phyloP scores from a whole-genome alignment of 768 basidiomycete species.

The Amanita rubescens region DNA sequence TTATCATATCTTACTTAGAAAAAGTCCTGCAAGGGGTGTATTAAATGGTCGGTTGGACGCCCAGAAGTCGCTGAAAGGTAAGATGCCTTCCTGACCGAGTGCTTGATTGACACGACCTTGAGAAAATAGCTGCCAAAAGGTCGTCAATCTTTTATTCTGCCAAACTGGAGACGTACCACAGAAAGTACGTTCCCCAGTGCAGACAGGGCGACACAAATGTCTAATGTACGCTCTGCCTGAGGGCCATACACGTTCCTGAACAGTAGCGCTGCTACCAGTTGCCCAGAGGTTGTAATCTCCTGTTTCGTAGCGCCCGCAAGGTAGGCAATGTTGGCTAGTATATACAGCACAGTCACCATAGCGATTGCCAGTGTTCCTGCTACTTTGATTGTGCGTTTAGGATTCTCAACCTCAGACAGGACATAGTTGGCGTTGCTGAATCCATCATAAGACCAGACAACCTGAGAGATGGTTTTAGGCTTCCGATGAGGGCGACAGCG shows the following conservation, averaged over 20 bases:
- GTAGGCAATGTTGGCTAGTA: conserved; percentile 60
- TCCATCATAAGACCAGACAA: conserved; percentile 37
- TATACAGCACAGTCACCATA: conserved; percentile 46
- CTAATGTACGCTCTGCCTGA: conserved; percentile 33
- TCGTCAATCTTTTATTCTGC: conserved; percentile 1
- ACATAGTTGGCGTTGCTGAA: conserved; percentile 67
- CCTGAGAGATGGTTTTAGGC: background rate
- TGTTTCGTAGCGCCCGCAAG: conserved; percentile 57
- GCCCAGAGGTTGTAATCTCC: conserved; percentile 40
- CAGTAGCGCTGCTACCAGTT: conserved; percentile 57
- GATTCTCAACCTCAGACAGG: conserved; percentile 55
- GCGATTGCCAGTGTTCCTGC: conserved; percentile 57
- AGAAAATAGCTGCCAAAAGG: conserved; percentile 8
- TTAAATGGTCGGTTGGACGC: conserved; percentile 54
- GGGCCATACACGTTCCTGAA: conserved; percentile 61
- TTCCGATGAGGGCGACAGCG: background rate
- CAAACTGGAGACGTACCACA: background rate
- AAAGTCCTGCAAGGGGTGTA: conserved; percentile 50
- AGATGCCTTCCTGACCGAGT: conserved; percentile 52
- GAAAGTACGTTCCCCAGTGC: conserved; percentile 54
- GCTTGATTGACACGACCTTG: conserved; percentile 50
- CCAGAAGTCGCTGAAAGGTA: conserved; percentile 55
- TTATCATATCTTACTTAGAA: conserved; percentile 41
- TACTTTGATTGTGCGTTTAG: conserved; percentile 52
- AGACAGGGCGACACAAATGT: conserved; percentile 40